phyloP scores from a whole-genome alignment of 192 early-diverging fungal genomes.

The Polychytrium aggregatum region DNA sequence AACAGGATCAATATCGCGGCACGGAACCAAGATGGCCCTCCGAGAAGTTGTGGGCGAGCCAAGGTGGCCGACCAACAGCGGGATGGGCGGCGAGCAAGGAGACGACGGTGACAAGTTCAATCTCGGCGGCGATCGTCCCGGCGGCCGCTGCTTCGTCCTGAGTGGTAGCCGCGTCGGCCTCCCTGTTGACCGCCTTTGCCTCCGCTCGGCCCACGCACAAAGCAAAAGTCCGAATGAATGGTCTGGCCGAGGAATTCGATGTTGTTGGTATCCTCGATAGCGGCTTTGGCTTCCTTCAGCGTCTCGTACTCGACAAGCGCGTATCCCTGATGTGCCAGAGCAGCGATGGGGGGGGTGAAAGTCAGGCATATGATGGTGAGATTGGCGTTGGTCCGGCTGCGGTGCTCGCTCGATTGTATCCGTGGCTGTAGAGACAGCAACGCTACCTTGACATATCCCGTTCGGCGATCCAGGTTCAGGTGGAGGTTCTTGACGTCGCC shows the following conservation, averaged over 20 bases:
- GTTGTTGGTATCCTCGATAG: constrained; percentile 61
- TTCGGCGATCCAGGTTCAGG: constrained; percentile 85
- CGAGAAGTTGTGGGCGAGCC: too few species aligned
- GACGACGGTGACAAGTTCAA: too few species aligned
- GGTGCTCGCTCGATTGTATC: neutral
- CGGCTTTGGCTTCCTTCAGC: constrained; percentile 65
- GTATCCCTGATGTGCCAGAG: constrained; percentile 71
- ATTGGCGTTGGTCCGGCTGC: neutral
- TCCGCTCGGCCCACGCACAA: constrained; percentile 41
- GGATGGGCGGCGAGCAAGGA: too few species aligned
- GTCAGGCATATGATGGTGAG: neutral
- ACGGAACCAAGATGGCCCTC: too few species aligned
- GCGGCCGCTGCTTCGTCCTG: too few species aligned
- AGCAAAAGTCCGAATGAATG: constrained; percentile 78
- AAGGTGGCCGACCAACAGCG: too few species aligned
- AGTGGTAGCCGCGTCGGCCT: too few species aligned
- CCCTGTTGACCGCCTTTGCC: too few species aligned
- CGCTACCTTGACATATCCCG: constrained; percentile 88
- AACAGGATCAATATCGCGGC: too few species aligned
- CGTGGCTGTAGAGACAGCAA: neutral
- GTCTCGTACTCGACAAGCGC: constrained; percentile 80
- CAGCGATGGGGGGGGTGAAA: neutral
- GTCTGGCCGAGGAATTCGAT: constrained; percentile 62
- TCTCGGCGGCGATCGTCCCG: too few species aligned
- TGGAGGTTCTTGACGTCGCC: constrained; percentile 86